phyloP scores from a whole-genome alignment of 345 rosid genomes.

The Microthlaspi erraticum region DNA sequence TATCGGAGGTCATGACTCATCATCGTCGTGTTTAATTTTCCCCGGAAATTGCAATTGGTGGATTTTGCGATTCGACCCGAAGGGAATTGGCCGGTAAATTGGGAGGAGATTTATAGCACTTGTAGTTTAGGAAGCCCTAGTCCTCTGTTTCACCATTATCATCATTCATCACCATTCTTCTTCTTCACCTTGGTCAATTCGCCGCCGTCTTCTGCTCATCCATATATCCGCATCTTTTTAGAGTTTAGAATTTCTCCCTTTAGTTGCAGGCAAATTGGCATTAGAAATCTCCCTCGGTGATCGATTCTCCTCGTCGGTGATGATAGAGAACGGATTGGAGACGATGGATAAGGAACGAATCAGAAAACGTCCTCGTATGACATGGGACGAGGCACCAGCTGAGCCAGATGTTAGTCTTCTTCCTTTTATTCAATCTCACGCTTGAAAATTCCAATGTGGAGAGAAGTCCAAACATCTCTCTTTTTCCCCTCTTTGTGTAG shows the following conservation, averaged over 20 bases:
- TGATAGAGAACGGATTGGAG: slow-evolving; percentile 39
- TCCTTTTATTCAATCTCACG: background rate
- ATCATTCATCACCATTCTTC: background rate
- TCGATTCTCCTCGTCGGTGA: slow-evolving; percentile 25
- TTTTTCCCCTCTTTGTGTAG: slow-evolving; percentile 40
- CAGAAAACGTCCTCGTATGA: slow-evolving; percentile 69
- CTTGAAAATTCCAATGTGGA: background rate
- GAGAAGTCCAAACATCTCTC: slow-evolving; percentile 4
- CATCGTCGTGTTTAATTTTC: background rate
- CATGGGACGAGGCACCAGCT: slow-evolving; percentile 68
- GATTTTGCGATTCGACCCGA: slow-evolving; percentile 20
- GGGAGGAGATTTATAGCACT: slow-evolving; percentile 18
- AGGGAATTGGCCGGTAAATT: slow-evolving; percentile 17
- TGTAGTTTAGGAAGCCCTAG: slow-evolving; percentile 30
- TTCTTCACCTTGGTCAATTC: slow-evolving; percentile 5
- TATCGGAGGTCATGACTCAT: slow-evolving; percentile 17
- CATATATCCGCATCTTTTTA: too few species aligned
- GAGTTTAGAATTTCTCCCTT: slow-evolving; percentile 30
- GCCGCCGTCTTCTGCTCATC: slow-evolving; percentile 9
- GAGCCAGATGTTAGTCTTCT: slow-evolving; percentile 57
- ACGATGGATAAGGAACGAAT: slow-evolving; percentile 57
- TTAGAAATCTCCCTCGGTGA: slow-evolving; percentile 6
- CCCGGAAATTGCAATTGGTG: background rate
- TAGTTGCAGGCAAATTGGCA: slow-evolving; percentile 43
- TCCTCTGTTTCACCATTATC: slow-evolving; percentile 27